These are phyloP conservation scores for Monilinia fructigena DNA, from an alignment of 2,329 filamentous ascomycete species.

Conservation along the genomic window DNA sequence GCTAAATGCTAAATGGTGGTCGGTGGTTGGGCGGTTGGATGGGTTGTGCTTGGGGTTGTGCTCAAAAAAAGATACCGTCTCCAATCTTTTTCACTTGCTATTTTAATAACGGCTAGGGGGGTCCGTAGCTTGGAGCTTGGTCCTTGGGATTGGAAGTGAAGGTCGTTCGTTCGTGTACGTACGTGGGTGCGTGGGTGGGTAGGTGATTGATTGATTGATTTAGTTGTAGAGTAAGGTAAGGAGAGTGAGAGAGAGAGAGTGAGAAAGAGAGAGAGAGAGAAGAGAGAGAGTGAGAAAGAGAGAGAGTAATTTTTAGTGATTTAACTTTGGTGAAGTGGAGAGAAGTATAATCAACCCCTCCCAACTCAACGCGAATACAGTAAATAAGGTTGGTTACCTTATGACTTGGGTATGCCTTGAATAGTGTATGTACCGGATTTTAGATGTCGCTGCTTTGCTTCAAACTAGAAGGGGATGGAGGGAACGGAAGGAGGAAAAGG, in stretches of 20 bases:
- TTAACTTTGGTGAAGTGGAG: not conserved
- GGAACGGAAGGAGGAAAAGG: not conserved
- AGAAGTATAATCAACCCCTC: not conserved
- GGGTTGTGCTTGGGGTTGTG: constrained; percentile 10
- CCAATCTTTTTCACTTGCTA: constrained; percentile 15
- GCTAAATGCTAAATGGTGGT: not conserved
- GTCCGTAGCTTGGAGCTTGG: not conserved
- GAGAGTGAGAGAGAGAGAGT: no score
- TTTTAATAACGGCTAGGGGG: not conserved
- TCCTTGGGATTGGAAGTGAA: no score
- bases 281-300: no score
- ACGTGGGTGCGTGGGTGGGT: no score
- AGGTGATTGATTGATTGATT: no score
- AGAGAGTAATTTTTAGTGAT: not conserved
- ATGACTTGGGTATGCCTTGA: not conserved
- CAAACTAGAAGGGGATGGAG: not conserved
- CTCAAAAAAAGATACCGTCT: constrained; percentile 11
- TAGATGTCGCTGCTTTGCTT: not conserved
- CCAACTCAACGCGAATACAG: not conserved
- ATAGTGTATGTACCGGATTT: not conserved
- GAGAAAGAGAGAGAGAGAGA: no score
- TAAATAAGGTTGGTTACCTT: constrained; percentile 5
- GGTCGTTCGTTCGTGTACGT: no score
- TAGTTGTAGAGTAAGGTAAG: no score
- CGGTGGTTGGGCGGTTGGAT: not conserved